Evolutionary conservation across 176 grass and related monocot genomes (phyloP).

Genomic region (Aegilops speltoides): DNA sequence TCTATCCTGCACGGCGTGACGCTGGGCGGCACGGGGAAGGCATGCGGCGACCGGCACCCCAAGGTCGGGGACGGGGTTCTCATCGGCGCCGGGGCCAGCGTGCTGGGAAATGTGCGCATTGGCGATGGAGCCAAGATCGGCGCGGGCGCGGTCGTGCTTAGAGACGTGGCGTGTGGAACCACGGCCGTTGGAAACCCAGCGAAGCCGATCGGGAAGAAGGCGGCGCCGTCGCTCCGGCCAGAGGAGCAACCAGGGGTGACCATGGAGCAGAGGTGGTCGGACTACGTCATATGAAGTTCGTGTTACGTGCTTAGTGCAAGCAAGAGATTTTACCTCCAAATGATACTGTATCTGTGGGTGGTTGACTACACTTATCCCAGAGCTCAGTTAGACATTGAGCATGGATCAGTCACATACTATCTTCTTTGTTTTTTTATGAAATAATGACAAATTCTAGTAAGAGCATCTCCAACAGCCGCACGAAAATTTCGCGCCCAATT

Average conservation of each 20-base stretch:
- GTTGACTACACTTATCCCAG: not conserved
- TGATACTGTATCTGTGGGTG: not conserved
- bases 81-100: slow-evolving; percentile 77
- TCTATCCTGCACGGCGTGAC: slow-evolving; percentile 85
- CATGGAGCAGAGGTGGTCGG: slow-evolving; percentile 71
- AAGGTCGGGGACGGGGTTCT: slow-evolving; percentile 84
- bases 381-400: slow-evolving; percentile 56
- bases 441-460: slow-evolving; percentile 21
- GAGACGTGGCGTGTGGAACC: slow-evolving; percentile 47
- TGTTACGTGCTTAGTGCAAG: slow-evolving; percentile 5
- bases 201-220: slow-evolving; percentile 42
- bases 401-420: not conserved
- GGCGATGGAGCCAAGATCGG: slow-evolving; percentile 75
- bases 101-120: slow-evolving; percentile 77
- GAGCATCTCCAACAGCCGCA: not conserved
- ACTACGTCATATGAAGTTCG: slow-evolving; percentile 20
- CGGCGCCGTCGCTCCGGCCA: slow-evolving; percentile 38
- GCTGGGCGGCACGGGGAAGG: slow-evolving; percentile 78
- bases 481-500: no score
- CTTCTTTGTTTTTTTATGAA: not conserved
- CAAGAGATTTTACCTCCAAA: slow-evolving; percentile 25
- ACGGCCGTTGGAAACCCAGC: slow-evolving; percentile 83
- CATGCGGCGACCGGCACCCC: slow-evolving; percentile 75
- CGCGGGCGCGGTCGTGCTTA: slow-evolving; percentile 73
- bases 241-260: slow-evolving; percentile 36